Conservation (phyloP, 139 green algal species). For the Volvox reticuliferus region DNA sequence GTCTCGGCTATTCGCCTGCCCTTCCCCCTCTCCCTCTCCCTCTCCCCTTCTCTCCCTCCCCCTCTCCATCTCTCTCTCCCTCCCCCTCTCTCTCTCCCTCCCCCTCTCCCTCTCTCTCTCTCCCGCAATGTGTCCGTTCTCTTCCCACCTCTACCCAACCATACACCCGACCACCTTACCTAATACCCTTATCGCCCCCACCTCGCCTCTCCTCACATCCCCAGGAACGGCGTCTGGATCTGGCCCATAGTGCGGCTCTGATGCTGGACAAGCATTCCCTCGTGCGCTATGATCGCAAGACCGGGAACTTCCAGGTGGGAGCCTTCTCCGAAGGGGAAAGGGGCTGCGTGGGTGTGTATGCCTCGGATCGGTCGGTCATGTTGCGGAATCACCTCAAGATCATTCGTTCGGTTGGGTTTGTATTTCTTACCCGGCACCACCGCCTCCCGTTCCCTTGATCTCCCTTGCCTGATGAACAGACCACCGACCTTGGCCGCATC, state of each 20-base stretch:
- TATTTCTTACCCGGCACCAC: not conserved
- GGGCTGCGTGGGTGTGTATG: no score
- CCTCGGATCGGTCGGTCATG: no score
- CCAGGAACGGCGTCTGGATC: conserved; percentile 87
- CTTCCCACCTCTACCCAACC: not conserved
- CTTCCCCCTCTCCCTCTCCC: not conserved
- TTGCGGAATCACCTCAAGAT: no score
- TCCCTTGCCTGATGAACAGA: conserved; percentile 62
- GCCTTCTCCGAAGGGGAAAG: no score
- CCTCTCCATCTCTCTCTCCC: not conserved
- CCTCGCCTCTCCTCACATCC: no score
- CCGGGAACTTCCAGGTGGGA: conserved; percentile 82
- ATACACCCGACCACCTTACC: no score
- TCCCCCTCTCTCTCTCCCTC: no score
- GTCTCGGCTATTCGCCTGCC: no score
- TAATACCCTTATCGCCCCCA: no score
- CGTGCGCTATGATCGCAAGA: conserved; percentile 94
- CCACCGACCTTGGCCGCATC: conserved; percentile 95
- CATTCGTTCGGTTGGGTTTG: no score
- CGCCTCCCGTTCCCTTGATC: not conserved
- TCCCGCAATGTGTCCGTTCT: no score
- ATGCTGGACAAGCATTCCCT: conserved; percentile 93
- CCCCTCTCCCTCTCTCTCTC: no score
- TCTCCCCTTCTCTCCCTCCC: not conserved
- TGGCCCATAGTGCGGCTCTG: conserved; percentile 90